These are phyloP conservation scores for Metarhizium robertsii DNA, from an alignment of 2,329 filamentous ascomycete genomes.

Conservation along the genomic window DNA sequence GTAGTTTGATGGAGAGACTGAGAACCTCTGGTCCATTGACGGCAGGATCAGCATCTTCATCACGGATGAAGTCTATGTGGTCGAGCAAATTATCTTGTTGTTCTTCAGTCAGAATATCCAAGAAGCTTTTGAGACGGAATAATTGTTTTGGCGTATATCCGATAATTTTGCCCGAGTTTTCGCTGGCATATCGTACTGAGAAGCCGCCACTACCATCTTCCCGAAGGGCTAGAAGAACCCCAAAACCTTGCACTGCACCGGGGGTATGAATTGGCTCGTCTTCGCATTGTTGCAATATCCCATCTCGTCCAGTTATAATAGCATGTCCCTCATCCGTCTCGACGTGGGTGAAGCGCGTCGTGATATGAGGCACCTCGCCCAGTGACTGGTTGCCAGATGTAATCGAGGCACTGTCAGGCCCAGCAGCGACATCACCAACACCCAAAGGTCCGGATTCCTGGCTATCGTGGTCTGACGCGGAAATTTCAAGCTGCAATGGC, in stretches of 20 bases:
- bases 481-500: constrained; percentile 25
- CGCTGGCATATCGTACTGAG: constrained; percentile 64
- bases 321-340: constrained; percentile 70
- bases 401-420: constrained; percentile 8
- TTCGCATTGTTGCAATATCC: constrained; percentile 69
- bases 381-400: constrained; percentile 14
- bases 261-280: constrained; percentile 88
- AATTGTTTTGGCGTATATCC: constrained; percentile 70
- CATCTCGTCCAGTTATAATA: constrained; percentile 71
- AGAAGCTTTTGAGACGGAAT: constrained; percentile 65
- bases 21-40: constrained; percentile 81
- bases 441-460: constrained; percentile 17
- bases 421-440: not conserved
- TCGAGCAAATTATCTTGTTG: constrained; percentile 77
- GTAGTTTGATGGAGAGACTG: constrained; percentile 59
- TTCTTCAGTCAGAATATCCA: constrained; percentile 76
- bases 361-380: constrained; percentile 43
- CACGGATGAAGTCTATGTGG: constrained; percentile 79
- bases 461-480: constrained; percentile 21
- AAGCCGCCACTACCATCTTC: constrained; percentile 62
- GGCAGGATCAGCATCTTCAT: constrained; percentile 68
- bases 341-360: constrained; percentile 69
- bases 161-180: constrained; percentile 68
- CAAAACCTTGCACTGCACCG: constrained; percentile 73
- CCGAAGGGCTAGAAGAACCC: constrained; percentile 63